Evolutionary conservation across 2,329 filamentous ascomycete species (phyloP).

Genomic region (Paraphoma chrysanthemicola): DNA sequence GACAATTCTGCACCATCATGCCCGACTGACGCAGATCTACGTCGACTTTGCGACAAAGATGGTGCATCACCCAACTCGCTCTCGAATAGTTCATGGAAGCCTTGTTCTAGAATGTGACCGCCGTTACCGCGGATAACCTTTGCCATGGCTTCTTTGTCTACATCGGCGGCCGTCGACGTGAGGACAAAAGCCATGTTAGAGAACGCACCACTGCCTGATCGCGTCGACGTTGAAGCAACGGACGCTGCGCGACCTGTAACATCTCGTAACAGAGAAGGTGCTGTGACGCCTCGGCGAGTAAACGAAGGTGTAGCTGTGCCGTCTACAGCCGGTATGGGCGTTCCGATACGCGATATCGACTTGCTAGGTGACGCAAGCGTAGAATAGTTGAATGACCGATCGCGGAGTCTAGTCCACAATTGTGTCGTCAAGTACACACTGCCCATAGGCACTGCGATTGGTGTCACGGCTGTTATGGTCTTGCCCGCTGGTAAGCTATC

Average conservation of each 20-base stretch:
- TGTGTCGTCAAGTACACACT: conserved; percentile 54
- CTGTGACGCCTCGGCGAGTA: conserved; percentile 49
- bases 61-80: conserved; percentile 36
- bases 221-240: conserved; percentile 33
- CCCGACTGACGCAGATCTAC: conserved; percentile 13
- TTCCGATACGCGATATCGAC: conserved; percentile 27
- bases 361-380: conserved; percentile 22
- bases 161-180: conserved; percentile 67
- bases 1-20: conserved; percentile 51
- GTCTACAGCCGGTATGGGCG: conserved; percentile 34
- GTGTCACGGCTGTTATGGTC: conserved; percentile 20
- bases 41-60: conserved; percentile 20
- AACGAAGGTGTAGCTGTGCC: conserved; percentile 58
- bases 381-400: conserved; percentile 45
- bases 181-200: conserved; percentile 86
- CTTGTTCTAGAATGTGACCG: conserved; percentile 72
- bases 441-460: conserved; percentile 49
- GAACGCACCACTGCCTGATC: conserved; percentile 63
- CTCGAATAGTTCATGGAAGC: conserved; percentile 84
- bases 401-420: conserved; percentile 52
- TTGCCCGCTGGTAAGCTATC: conserved; percentile 43
- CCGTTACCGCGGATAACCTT: conserved; percentile 73
- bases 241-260: conserved; percentile 35
- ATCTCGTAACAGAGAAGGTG: conserved; percentile 34
- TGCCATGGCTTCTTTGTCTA: conserved; percentile 64